Conservation (phyloP, 495 filamentous ascomycete species). For the Pseudevernia furfuracea region DNA sequence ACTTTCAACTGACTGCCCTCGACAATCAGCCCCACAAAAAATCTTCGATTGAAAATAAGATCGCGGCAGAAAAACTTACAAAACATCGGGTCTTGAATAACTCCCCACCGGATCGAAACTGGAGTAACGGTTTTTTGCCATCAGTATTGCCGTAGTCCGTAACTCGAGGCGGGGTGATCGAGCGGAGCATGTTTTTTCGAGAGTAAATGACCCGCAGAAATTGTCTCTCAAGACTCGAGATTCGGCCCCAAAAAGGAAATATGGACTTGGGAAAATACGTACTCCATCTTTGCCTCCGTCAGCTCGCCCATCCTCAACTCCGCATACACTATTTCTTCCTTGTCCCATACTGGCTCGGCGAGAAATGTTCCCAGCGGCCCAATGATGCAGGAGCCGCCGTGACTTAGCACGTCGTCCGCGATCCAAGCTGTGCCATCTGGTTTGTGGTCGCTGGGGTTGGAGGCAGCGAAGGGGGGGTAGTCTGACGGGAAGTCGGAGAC, state of each 20-base stretch:
- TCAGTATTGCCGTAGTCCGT: too few relatives aligned
- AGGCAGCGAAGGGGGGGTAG: neutral
- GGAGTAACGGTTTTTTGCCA: too few relatives aligned
- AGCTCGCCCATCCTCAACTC: neutral
- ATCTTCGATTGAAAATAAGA: too few relatives aligned
- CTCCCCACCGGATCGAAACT: neutral
- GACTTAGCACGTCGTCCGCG: neutral
- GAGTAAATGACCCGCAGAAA: too few relatives aligned
- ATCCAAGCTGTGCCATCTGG: neutral
- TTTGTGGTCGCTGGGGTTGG: neutral
- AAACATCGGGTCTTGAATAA: neutral
- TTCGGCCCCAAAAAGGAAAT: too few relatives aligned
- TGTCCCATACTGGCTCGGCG: neutral
- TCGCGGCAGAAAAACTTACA: too few relatives aligned
- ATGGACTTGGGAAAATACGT: too few relatives aligned
- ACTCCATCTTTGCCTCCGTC: neutral
- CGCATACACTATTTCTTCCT: neutral
- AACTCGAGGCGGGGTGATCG: too few relatives aligned
- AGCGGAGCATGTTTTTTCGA: too few relatives aligned
- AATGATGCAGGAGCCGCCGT: neutral
- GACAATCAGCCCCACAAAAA: too few relatives aligned
- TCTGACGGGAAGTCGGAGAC: neutral
- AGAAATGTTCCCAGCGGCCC: neutral
- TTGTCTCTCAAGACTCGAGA: too few relatives aligned
- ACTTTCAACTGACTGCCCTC: too few relatives aligned